These are phyloP conservation scores for Xylariaceae sp. DNA, from an alignment of 2,329 filamentous ascomycete species.

Conservation along the genomic window DNA sequence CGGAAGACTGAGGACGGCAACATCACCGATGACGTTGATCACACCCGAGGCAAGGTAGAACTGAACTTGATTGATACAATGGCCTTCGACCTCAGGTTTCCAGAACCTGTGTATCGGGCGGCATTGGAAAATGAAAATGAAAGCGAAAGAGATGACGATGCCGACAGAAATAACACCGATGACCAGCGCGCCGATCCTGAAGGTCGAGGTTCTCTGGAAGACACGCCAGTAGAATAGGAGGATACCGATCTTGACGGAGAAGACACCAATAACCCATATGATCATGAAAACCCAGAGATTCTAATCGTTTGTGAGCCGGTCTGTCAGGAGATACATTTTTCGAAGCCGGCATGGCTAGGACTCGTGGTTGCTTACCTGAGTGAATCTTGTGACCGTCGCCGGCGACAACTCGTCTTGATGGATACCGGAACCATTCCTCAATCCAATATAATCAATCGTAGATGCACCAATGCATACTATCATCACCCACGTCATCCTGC, in stretches of 20 bases:
- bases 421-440: conserved; percentile 24
- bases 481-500: conserved; percentile 28
- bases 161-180: conserved; percentile 22
- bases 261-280: conserved; percentile 27
- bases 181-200: conserved; percentile 22
- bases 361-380: conserved; percentile 18
- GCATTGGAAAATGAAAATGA: conserved; percentile 26
- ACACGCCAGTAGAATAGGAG: conserved; percentile 30
- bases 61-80: conserved; percentile 23
- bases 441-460: conserved; percentile 23
- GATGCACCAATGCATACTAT: conserved; percentile 24
- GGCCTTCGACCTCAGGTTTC: conserved; percentile 12
- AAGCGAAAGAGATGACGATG: conserved; percentile 22
- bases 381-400: conserved; percentile 19
- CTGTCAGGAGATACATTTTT: not conserved
- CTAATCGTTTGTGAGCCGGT: not conserved
- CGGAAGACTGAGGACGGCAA: conserved; percentile 29
- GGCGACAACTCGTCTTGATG: conserved; percentile 23
- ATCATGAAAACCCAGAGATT: conserved; percentile 27
- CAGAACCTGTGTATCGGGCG: conserved; percentile 24
- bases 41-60: conserved; percentile 27
- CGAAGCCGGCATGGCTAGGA: not conserved
- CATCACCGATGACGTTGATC: conserved; percentile 29
- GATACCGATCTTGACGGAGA: conserved; percentile 29
- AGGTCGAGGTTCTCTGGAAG: conserved; percentile 22